A percentile compares a stretch with the other conserved stretches of the same genome.
Conservation (phyloP, 2,329 filamentous ascomycete species). For the Aplosporella prunicola region DNA sequence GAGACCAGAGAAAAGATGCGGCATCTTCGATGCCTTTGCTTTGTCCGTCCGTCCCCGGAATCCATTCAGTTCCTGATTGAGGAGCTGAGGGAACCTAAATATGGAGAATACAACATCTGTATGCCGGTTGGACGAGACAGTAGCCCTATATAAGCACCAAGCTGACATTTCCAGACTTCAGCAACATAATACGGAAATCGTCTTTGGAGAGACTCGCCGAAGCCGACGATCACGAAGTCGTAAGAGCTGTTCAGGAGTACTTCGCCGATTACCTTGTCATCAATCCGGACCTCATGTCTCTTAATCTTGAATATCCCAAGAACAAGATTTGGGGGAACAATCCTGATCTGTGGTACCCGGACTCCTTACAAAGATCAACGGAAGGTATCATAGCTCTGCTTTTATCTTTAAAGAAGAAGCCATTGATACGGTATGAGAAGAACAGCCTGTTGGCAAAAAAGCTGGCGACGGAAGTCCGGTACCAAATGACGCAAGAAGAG, state of each 20-base stretch:
- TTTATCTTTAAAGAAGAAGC: constrained; percentile 90
- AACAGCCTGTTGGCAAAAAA: constrained; percentile 88
- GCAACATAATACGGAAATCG: constrained; percentile 95
- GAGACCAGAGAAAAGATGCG: constrained; percentile 91
- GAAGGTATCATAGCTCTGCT: constrained; percentile 80
- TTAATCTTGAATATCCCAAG: constrained; percentile 62
- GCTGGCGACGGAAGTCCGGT: constrained; percentile 82
- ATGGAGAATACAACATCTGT: constrained; percentile 92
- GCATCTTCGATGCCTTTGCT: constrained; percentile 85
- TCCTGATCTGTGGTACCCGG: constrained; percentile 83
- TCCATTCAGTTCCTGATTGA: constrained; percentile 92
- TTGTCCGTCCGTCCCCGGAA: constrained; percentile 82
- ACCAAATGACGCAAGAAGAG: constrained; percentile 90
- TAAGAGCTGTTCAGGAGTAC: constrained; percentile 87
- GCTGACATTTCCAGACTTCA: constrained; percentile 55
- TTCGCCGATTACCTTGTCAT: constrained; percentile 94
- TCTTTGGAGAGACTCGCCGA: constrained; percentile 88
- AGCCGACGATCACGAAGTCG: constrained; percentile 94
- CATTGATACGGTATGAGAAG: constrained; percentile 85
- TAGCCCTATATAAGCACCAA: background rate
- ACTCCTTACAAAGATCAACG: constrained; percentile 74
- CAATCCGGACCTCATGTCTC: constrained; percentile 84
- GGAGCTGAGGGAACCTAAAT: constrained; percentile 90
- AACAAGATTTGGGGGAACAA: constrained; percentile 71
- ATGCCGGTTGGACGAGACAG: constrained; percentile 16